A percentile compares a stretch with the other conserved stretches of the same genome.
These are phyloP conservation scores for Tilletia caries DNA, from an alignment of 1,284 basidiomycete species.

Conservation along the genomic window DNA sequence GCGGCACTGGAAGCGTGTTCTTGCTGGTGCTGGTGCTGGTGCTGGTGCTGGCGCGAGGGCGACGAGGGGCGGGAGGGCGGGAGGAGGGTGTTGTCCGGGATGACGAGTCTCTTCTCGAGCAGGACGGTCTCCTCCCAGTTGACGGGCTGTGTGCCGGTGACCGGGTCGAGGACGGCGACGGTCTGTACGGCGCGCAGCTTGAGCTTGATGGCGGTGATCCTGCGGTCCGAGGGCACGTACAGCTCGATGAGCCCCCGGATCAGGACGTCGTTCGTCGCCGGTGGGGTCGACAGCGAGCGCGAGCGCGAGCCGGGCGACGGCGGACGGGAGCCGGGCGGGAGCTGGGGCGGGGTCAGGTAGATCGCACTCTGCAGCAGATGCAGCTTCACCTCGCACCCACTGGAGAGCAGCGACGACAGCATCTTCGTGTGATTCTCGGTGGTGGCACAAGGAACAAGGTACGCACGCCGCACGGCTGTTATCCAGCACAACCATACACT, in stretches of 20 bases:
- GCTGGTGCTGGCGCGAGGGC: not conserved
- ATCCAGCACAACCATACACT: no score
- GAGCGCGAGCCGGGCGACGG: slow-evolving; percentile 3
- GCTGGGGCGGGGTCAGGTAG: slow-evolving; percentile 47
- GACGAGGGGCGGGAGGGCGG: slow-evolving; percentile 11
- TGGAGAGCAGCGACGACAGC: slow-evolving; percentile 47
- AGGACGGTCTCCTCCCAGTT: slow-evolving; percentile 49
- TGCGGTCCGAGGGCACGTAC: slow-evolving; percentile 43
- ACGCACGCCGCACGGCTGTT: no score
- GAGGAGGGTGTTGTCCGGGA: slow-evolving; percentile 16
- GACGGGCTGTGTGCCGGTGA: slow-evolving; percentile 35
- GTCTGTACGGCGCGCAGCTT: slow-evolving; percentile 47
- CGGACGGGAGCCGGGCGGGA: slow-evolving; percentile 23
- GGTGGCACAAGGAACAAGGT: no score
- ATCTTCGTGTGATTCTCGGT: slow-evolving; percentile 20
- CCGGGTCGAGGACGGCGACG: slow-evolving; percentile 44
- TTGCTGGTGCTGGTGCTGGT: not conserved
- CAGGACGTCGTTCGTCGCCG: slow-evolving; percentile 48
- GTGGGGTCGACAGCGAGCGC: slow-evolving; percentile 32
- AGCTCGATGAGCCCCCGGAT: slow-evolving; percentile 51
- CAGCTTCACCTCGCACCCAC: slow-evolving; percentile 47
- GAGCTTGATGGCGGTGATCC: slow-evolving; percentile 48
- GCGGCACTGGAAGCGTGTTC: not conserved
- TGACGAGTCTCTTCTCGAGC: slow-evolving; percentile 36
- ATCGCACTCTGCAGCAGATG: slow-evolving; percentile 49